Evolutionary conservation across 2,329 filamentous ascomycete species (phyloP).

Genomic region (Emydomyces testavorans): DNA sequence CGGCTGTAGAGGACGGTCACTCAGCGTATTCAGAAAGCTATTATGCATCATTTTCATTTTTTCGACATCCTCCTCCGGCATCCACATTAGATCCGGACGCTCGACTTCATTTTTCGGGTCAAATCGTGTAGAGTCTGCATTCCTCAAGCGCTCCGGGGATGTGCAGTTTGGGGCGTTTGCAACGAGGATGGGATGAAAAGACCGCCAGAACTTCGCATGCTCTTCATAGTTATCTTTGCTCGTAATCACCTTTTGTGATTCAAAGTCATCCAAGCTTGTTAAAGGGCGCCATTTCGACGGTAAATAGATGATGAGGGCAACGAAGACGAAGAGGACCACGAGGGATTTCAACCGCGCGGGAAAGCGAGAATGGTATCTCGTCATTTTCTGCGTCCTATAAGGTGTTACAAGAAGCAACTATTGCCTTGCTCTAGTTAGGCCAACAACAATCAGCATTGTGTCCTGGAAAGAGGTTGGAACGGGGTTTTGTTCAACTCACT

Average conservation of each 20-base stretch:
- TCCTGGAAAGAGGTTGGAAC: no score
- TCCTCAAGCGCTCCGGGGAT: constrained; percentile 22
- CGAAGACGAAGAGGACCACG: constrained; percentile 4
- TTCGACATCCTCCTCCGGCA: constrained; percentile 23
- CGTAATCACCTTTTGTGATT: neutral
- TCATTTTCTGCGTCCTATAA: constrained; percentile 1
- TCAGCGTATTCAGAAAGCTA: constrained; percentile 26
- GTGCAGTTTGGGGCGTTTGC: constrained; percentile 24
- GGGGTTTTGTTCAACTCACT: no score
- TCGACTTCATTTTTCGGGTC: constrained; percentile 21
- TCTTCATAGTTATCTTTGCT: constrained; percentile 11
- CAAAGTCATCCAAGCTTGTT: neutral
- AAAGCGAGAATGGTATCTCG: neutral
- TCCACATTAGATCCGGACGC: constrained; percentile 25
- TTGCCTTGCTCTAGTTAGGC: neutral
- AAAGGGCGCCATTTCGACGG: constrained; percentile 6
- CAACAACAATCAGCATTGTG: neutral
- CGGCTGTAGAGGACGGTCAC: constrained; percentile 9
- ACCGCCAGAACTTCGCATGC: constrained; percentile 27
- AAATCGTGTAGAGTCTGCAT: constrained; percentile 22
- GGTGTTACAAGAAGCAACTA: neutral
- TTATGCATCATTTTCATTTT: constrained; percentile 28
- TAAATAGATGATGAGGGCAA: constrained; percentile 9
- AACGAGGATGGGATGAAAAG: constrained; percentile 26
- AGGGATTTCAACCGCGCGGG: constrained; percentile 2